phyloP scores from a whole-genome alignment of 768 basidiomycete genomes.

The Dioszegia hungarica region DNA sequence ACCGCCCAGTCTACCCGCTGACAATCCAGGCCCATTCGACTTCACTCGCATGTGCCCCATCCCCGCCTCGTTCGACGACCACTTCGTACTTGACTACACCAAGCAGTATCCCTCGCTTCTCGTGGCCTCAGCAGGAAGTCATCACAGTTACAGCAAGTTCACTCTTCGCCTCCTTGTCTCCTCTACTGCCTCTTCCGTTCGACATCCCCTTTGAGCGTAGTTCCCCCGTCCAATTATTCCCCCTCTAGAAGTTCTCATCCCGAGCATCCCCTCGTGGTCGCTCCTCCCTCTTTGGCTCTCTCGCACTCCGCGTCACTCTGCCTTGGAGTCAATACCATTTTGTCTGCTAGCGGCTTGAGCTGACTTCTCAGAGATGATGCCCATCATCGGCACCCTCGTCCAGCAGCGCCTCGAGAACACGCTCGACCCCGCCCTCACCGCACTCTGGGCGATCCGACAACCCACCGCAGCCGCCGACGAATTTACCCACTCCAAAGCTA shows the following conservation, averaged over 20 bases:
- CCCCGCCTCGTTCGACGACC: conserved; percentile 14
- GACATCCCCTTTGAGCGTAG: too few species aligned
- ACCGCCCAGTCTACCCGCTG: too few species aligned
- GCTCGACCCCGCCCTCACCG: conserved; percentile 7
- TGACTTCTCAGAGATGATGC: conserved; percentile 16
- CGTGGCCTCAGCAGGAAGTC: conserved; percentile 15
- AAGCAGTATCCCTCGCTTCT: conserved; percentile 14
- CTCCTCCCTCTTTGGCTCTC: too few species aligned
- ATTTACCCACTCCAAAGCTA: not conserved
- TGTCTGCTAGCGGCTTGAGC: too few species aligned
- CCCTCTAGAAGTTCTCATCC: not conserved
- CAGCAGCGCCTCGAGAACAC: conserved; percentile 12
- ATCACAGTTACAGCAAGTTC: conserved; percentile 14
- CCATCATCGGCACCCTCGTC: conserved; percentile 20
- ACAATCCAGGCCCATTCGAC: conserved; percentile 8
- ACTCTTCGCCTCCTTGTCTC: not conserved
- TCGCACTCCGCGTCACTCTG: too few species aligned
- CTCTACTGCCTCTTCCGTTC: too few species aligned
- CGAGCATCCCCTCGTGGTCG: too few species aligned
- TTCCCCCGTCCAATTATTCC: too few species aligned
- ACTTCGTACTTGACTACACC: conserved; percentile 20
- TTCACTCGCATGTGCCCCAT: conserved; percentile 24
- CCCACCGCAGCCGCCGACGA: not conserved
- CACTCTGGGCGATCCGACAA: conserved; percentile 6
- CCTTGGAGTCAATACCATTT: too few species aligned